Evolutionary conservation across 2,329 filamentous ascomycete genomes (phyloP).

Genomic region (Daldinia eschscholtzii): DNA sequence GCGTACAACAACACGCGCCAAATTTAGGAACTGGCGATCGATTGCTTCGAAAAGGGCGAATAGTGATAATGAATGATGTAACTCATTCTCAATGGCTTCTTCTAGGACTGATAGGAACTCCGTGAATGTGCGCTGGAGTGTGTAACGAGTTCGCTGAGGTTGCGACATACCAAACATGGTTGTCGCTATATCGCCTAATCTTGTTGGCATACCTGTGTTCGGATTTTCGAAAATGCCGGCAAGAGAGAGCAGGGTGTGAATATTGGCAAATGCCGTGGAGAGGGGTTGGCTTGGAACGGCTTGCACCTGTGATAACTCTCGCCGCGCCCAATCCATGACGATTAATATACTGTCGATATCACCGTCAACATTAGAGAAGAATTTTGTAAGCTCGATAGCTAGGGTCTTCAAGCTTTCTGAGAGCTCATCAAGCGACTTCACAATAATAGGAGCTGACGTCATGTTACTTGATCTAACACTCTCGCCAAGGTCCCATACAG

Average conservation of each 20-base stretch:
- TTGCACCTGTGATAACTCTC: conserved; percentile 81
- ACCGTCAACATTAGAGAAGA: conserved; percentile 93
- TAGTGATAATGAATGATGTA: conserved; percentile 82
- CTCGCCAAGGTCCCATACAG: conserved; percentile 95
- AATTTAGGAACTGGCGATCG: conserved; percentile 89
- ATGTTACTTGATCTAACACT: conserved; percentile 90
- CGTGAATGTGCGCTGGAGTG: conserved; percentile 87
- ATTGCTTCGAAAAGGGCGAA: conserved; percentile 93
- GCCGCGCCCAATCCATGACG: conserved; percentile 95
- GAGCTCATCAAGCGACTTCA: conserved; percentile 84
- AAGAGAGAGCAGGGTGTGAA: conserved; percentile 80
- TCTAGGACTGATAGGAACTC: conserved; percentile 90
- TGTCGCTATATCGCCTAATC: conserved; percentile 76
- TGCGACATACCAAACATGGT: conserved; percentile 83
- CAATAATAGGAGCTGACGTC: conserved; percentile 88
- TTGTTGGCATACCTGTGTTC: conserved; percentile 69
- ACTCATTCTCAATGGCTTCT: conserved; percentile 86
- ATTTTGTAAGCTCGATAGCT: conserved; percentile 86
- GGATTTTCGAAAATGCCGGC: conserved; percentile 70
- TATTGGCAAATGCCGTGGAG: conserved; percentile 81
- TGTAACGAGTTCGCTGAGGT: conserved; percentile 82
- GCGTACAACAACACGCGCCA: conserved; percentile 86
- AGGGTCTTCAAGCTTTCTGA: conserved; percentile 88
- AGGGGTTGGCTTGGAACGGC: conserved; percentile 72
- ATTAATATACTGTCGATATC: conserved; percentile 93